These are phyloP conservation scores for Mallotus nudiflorus DNA, from an alignment of 345 rosid genomes.

Conservation along the genomic window DNA sequence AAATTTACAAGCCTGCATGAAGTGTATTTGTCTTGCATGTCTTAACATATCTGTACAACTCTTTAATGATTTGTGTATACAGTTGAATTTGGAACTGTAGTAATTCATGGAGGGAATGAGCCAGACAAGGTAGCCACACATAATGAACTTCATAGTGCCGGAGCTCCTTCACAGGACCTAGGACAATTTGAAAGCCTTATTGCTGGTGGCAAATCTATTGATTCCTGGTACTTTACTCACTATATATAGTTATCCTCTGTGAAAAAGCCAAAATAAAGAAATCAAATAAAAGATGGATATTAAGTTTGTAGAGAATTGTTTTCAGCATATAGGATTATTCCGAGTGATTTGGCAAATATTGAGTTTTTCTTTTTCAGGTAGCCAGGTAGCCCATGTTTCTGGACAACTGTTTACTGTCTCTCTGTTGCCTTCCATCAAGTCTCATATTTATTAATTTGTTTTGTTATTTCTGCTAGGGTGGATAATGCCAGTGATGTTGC, in stretches of 20 bases:
- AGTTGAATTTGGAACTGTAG: conserved; percentile 85
- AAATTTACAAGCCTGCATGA: neutral
- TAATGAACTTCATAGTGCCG: conserved; percentile 34
- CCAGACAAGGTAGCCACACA: conserved; percentile 26
- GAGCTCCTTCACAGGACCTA: conserved; percentile 37
- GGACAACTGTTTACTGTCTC: neutral
- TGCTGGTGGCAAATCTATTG: conserved; percentile 39
- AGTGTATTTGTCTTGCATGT: conserved; percentile 1
- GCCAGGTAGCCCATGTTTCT: neutral
- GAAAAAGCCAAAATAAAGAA: neutral
- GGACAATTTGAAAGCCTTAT: conserved; percentile 31
- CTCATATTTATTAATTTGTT: neutral
- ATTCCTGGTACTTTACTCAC: conserved; percentile 38
- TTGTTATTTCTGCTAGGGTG: conserved; percentile 36
- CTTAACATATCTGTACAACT: neutral
- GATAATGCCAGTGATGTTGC: conserved; percentile 40
- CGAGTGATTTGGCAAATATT: neutral
- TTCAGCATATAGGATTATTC: neutral
- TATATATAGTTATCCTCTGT: neutral
- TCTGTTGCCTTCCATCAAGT: neutral
- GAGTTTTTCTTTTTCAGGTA: neutral
- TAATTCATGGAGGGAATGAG: conserved; percentile 68
- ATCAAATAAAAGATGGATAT: neutral
- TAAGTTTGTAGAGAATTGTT: neutral
- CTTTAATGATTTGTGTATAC: conserved; percentile 20